Evolutionary conservation across 2,329 filamentous ascomycete species (phyloP).

Genomic region (Colletotrichum filicis): DNA sequence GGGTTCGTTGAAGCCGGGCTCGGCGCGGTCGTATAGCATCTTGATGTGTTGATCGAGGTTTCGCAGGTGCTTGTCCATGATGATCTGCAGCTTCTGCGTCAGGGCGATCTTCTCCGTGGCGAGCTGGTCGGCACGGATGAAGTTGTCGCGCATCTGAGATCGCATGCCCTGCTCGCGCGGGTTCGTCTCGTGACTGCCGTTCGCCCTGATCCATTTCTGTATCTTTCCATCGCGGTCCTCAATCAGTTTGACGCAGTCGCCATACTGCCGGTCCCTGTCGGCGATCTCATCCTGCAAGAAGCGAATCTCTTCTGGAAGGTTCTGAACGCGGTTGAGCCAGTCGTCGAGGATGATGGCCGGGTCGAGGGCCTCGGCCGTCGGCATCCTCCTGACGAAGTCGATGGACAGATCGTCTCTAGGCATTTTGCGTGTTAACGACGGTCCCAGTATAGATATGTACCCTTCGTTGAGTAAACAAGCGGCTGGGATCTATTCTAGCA

Average conservation of each 20-base stretch:
- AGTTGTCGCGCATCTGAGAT: conserved; percentile 75
- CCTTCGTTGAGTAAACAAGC: conserved; percentile 12
- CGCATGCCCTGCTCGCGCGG: conserved; percentile 79
- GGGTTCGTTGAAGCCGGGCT: conserved; percentile 70
- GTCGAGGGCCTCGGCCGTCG: conserved; percentile 70
- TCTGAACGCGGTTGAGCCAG: conserved; percentile 79
- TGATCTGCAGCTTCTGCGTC: conserved; percentile 69
- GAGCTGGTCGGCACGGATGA: conserved; percentile 74
- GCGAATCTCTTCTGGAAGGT: conserved; percentile 83
- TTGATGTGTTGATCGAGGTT: conserved; percentile 73
- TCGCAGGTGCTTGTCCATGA: conserved; percentile 71
- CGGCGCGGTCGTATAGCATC: conserved; percentile 68
- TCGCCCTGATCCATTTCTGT: conserved; percentile 83
- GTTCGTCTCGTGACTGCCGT: conserved; percentile 78
- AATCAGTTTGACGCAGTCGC: conserved; percentile 75
- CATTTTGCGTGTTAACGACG: conserved; percentile 73
- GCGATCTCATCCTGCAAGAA: conserved; percentile 87
- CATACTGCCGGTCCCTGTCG: conserved; percentile 80
- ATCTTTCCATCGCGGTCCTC: conserved; percentile 78
- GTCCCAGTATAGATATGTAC: conserved; percentile 17
- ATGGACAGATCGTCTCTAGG: conserved; percentile 79
- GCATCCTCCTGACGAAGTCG: conserved; percentile 76
- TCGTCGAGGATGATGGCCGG: conserved; percentile 80
- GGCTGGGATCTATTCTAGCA: conserved; percentile 10
- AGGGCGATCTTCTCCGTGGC: conserved; percentile 81